Conservation (phyloP, 257 asterid genomes). For the Thymus mandschuricus region DNA sequence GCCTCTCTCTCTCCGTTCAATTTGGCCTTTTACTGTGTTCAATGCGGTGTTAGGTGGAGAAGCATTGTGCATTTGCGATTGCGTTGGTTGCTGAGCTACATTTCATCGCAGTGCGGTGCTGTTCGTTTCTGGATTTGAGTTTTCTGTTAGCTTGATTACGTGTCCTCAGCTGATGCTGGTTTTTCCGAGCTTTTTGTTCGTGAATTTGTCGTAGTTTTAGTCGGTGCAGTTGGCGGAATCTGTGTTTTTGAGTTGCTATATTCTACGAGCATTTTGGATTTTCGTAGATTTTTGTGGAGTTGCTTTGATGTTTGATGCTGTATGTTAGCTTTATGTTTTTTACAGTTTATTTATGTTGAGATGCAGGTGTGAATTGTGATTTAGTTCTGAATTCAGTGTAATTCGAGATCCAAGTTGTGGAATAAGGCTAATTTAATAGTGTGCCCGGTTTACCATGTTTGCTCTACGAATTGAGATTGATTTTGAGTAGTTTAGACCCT, state of each 20-base stretch:
- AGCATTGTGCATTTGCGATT: slow-evolving; percentile 22
- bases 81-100: slow-evolving; percentile 26
- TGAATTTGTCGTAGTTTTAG: not conserved
- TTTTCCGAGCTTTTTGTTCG: not conserved
- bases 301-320: not conserved
- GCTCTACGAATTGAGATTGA: not conserved
- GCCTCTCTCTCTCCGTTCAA: slow-evolving; percentile 6
- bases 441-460: not conserved
- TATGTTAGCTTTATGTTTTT: too few species aligned
- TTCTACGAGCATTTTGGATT: not conserved
- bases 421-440: not conserved
- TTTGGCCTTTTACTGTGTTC: not conserved
- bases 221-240: not conserved
- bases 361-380: not conserved
- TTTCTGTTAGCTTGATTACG: slow-evolving; percentile 7
- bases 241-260: not conserved
- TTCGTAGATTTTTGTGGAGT: too few species aligned
- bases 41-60: slow-evolving; percentile 24
- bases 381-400: slow-evolving; percentile 8
- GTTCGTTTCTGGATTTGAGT: not conserved
- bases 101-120: not conserved
- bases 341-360: too few species aligned
- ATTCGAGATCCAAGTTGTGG: slow-evolving; percentile 16
- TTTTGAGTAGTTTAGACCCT: too few species aligned
- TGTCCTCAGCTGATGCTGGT: slow-evolving; percentile 29